Percentiles rank a stretch among this genome's conserved stretches.
Conservation (phyloP, 2,329 filamentous ascomycete species). For the Hyphodiscus sp. region DNA sequence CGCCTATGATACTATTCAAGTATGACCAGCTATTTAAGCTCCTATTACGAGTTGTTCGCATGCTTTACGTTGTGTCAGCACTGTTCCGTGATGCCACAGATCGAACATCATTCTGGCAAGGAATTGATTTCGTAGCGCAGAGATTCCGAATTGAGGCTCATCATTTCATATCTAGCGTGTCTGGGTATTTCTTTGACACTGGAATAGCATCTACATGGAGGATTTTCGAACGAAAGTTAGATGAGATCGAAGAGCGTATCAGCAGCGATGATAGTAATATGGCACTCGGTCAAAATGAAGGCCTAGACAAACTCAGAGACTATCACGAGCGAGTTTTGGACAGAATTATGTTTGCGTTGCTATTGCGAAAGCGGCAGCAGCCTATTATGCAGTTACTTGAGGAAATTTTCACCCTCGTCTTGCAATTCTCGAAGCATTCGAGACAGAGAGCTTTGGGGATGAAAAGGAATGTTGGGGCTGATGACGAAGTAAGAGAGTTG, state of each 20-base stretch:
- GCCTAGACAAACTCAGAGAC: conserved; percentile 60
- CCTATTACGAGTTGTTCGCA: conserved; percentile 67
- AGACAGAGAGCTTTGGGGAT: conserved; percentile 35
- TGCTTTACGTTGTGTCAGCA: conserved; percentile 68
- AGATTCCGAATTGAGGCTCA: conserved; percentile 71
- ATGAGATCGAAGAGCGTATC: conserved; percentile 54
- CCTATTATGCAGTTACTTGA: conserved; percentile 68
- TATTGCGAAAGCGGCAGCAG: conserved; percentile 69
- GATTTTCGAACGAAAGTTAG: conserved; percentile 59
- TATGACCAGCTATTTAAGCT: conserved; percentile 84
- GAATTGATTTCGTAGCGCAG: conserved; percentile 17
- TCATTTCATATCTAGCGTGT: conserved; percentile 68
- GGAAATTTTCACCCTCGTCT: conserved; percentile 66
- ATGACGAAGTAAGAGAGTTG: conserved; percentile 41
- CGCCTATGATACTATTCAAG: conserved; percentile 60
- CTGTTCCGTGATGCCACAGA: conserved; percentile 52
- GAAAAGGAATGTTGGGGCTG: conserved; percentile 27
- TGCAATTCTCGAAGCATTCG: conserved; percentile 58
- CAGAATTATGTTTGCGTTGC: conserved; percentile 64
- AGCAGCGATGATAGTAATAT: conserved; percentile 33
- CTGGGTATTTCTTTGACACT: conserved; percentile 73
- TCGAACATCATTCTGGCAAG: conserved; percentile 24
- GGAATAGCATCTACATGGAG: conserved; percentile 71
- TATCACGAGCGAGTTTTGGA: conserved; percentile 70
- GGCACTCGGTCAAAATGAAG: conserved; percentile 42